Evolutionary conservation across 2,329 filamentous ascomycete genomes (phyloP), one percentile per base, ranked within the genome.

Genomic region (Cadophora sp.): DNA sequence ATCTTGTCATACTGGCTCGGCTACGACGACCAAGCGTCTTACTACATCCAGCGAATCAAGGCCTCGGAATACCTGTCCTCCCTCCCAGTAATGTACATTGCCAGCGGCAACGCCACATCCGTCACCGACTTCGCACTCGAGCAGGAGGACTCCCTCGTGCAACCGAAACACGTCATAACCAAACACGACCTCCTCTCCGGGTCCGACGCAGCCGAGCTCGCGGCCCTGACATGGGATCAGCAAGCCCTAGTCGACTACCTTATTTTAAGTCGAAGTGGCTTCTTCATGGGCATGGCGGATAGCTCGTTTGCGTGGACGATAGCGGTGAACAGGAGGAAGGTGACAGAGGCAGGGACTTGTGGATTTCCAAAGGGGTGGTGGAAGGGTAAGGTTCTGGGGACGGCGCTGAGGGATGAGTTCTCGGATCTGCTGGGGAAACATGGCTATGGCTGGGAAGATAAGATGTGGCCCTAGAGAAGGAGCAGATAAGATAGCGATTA

Each of bases 281-380:
- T 78, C 14, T 79, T 84, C 65, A 77, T 78, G 2, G 83, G 83
- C 0, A 75, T 80, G 16, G 77, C 79, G 12, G 78, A 77, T 73
- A 83, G 81, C 70, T 80, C 76, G 70, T 83, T 84, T 65, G 78
- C 79, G 27, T 84, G 81, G 78, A 81, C 80, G 62, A 72, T 85
- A 40, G 83, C 82, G 8, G 71, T 84, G 65, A 76, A 79, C 29
- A 77, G 83, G n/a, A 58, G 61, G 24, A 60, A 60, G 61, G 50
- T 16, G 24, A 64, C 37, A 29, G 31, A 24, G 12, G 61, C 51
- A 0, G 66, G 66, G 16, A 60, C 53, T 6, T 68, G 66, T 48
- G 61, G 55, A 7, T 59, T 59, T 24, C 55, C 55, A 1, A 37
- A 24, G 31, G 55, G 55, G 22, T 59, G 55, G 55, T 59, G 55